These are phyloP conservation scores for Nannizziopsis arthrosporioides DNA, from an alignment of 2,329 filamentous ascomycete species.

Conservation along the genomic window DNA sequence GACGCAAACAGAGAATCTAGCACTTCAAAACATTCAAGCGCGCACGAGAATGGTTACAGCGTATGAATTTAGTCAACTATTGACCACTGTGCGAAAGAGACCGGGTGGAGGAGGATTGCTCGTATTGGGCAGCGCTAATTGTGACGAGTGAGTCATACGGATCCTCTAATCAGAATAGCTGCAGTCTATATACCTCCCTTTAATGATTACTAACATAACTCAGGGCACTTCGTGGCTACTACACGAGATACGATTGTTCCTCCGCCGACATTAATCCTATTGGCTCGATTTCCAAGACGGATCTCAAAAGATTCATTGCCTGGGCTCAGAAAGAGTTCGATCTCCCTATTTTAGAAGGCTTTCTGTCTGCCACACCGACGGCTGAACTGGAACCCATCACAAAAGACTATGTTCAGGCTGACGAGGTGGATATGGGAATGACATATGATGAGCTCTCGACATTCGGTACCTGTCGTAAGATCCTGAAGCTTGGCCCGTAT, in stretches of 20 bases:
- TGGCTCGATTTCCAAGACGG: slow-evolving; percentile 47
- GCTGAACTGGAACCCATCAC: slow-evolving; percentile 56
- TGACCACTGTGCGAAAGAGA: slow-evolving; percentile 45
- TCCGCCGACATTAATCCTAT: slow-evolving; percentile 48
- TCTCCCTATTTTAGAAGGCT: slow-evolving; percentile 42
- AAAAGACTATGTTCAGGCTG: slow-evolving; percentile 43
- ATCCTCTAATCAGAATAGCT: neutral
- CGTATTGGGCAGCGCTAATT: slow-evolving; percentile 53
- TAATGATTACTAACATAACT: slow-evolving; percentile 4
- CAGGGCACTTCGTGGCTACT: slow-evolving; percentile 33
- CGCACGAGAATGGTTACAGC: slow-evolving; percentile 52
- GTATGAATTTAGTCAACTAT: slow-evolving; percentile 51
- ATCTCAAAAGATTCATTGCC: slow-evolving; percentile 56
- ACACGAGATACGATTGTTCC: slow-evolving; percentile 55
- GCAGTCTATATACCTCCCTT: neutral
- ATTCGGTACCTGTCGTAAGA: slow-evolving; percentile 42
- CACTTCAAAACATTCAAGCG: slow-evolving; percentile 43
- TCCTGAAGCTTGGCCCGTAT: slow-evolving; percentile 40
- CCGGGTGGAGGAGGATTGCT: slow-evolving; percentile 46
- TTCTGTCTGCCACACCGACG: slow-evolving; percentile 50
- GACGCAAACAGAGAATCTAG: slow-evolving; percentile 25
- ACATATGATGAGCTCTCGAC: slow-evolving; percentile 43
- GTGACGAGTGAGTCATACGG: slow-evolving; percentile 31
- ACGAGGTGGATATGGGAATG: slow-evolving; percentile 42
- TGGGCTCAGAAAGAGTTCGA: slow-evolving; percentile 50